Base-by-base conservation (phyloP, 2,329 filamentous ascomycete genomes). In the Hypoxylon sp. region DNA sequence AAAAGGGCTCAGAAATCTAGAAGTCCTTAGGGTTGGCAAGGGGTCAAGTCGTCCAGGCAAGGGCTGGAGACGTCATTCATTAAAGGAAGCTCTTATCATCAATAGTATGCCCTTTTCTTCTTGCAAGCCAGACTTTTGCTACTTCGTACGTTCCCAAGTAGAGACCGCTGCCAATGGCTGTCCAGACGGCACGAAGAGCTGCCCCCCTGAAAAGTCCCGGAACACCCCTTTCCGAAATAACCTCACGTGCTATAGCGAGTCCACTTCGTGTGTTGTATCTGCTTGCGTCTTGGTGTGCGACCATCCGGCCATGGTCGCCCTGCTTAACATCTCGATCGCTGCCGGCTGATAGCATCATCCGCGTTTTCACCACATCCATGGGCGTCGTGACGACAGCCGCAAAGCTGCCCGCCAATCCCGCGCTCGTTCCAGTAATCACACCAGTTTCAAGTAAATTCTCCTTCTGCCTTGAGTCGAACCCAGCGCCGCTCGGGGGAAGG, bases 111-210 rank as follows among this genome's bases (percentile, higher is more conserved):
- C 81, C 80, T 69, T 83, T 86, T 58, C 80, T 77, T 51, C 78
- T 75, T 54, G 81, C 83, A 69, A 91, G 78, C 84, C 88, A 93
- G 42, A 87, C 82, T 76, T 93, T 90, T 9, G 92, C 91, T 70
- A 90, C 90, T 79, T 97, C 94, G 80, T 97, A 97, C 47, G 92
- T 91, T 24, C 93, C 93, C 46, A 97, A 81, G 83, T 97, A 97
- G 62, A 97, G 81, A 3, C 94, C 94, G 77, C 92, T 92, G 0
- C 94, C 93, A 4, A 97, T 71, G 59, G 93, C 91, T 13, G 94
- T 96, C 94, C 94, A 97, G 1, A 87, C 87, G 8, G 87, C 89
- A 66, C 94, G 87, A 72, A 97, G 81, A 35, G 87, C 81, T 2
- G 90, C 93, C 5, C 94, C 94, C 35, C 92, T 85, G 79, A 96